Base-by-base conservation (phyloP, 1,139 yeast genomes). In the Scheffersomyces cryptocercus region DNA sequence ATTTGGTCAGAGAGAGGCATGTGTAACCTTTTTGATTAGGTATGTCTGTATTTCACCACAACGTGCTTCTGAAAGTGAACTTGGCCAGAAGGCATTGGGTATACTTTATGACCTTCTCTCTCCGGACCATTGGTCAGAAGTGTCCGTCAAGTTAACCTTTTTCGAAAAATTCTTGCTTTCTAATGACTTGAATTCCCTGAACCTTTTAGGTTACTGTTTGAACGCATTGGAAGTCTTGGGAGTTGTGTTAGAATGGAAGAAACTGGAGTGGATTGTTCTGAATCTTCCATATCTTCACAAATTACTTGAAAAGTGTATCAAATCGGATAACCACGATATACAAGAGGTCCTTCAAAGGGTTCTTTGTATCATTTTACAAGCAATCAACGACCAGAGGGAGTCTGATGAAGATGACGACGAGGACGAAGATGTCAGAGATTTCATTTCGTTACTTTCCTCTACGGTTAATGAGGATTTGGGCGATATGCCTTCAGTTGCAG, bases 141-240 rank as follows among this genome's bases (percentile, higher is more conserved):
- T 89, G 9, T 79, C 84, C 9, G 90, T 93, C 8, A 88, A 89
- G 55, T 71, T 93, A 38, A 79, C 85, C 1, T 89, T 88, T 61
- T 93, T 93, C 58, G 99, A 93, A 52, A 82, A 93, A 52, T 86
- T 90, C 55, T 69, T 93, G 46, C 82, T 87, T 28, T 84, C 88
- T 14, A 84, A 88, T 45, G 97, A 91, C 52, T 71, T 89, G 46
- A 81, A 80, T 35, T 79, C 88, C 1, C 68, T 75, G 33, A 79
- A 76, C 48, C 67, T 80, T 37, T 60, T 89, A 31, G 89, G 90
- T 3, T 84, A 88, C 52, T 88, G 96, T 55, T 71, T 91, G 55
- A 95, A 93, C 64, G 96, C 99, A 0, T 68, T 95, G 44, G 97
- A 89, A 61, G 97, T 93, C 0, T 74, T 95, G 39, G 85, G 85